A percentile compares a stretch with the other conserved stretches of the same genome.
These are phyloP conservation scores for Sporothrix protearum DNA, from an alignment of 2,329 filamentous ascomycete species.

Conservation along the genomic window DNA sequence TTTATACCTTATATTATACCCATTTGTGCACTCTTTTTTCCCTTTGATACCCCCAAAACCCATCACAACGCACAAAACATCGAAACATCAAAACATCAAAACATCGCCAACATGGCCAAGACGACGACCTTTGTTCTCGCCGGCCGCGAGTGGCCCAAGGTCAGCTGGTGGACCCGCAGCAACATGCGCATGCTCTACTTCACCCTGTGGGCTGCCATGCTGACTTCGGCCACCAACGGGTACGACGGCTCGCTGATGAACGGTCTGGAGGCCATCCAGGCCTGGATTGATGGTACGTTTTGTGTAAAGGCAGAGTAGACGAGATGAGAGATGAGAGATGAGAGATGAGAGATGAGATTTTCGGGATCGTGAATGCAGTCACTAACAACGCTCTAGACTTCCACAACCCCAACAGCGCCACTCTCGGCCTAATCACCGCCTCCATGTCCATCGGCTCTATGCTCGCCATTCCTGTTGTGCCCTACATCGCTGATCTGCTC, in stretches of 20 bases:
- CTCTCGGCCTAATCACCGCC: conserved; percentile 42
- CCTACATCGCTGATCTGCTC: conserved; percentile 45
- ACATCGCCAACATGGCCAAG: conserved; percentile 28
- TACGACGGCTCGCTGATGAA: conserved; percentile 42
- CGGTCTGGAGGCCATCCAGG: conserved; percentile 39
- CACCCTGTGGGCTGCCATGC: conserved; percentile 37
- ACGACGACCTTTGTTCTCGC: conserved; percentile 29
- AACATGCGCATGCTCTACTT: conserved; percentile 36
- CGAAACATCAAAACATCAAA: no score
- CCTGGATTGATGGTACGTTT: conserved; percentile 40
- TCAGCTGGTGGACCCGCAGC: conserved; percentile 35
- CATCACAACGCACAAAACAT: background rate
- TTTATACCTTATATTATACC: background rate
- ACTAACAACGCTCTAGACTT: conserved; percentile 30
- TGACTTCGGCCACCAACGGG: conserved; percentile 39
- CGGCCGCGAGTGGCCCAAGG: conserved; percentile 32
- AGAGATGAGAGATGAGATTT: background rate
- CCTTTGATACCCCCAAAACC: background rate
- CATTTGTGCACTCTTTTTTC: background rate
- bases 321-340: no score
- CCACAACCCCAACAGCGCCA: conserved; percentile 34
- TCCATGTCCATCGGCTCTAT: conserved; percentile 47
- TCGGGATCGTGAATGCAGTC: background rate
- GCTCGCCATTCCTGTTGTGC: conserved; percentile 44
- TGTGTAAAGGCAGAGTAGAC: no score